A percentile compares a stretch with the other conserved stretches of the same genome.
These are phyloP conservation scores for Plenodomus lindquistii DNA, from an alignment of 2,329 filamentous ascomycete species.

Conservation along the genomic window DNA sequence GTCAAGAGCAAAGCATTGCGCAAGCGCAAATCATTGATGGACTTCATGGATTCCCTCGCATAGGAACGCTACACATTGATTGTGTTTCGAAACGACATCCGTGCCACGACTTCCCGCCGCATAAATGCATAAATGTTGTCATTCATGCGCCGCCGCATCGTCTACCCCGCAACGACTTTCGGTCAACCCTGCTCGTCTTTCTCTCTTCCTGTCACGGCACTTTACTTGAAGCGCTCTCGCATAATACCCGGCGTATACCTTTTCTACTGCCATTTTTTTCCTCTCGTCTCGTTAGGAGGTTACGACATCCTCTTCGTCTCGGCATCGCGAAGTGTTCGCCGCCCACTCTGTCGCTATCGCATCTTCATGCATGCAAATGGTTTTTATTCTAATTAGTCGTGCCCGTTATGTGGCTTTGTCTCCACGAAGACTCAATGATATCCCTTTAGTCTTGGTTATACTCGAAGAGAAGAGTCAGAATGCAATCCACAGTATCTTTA, in stretches of 20 bases:
- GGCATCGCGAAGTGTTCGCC: slow-evolving; percentile 26
- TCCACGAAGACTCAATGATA: background rate
- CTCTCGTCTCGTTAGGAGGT: slow-evolving; percentile 6
- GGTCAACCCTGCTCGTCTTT: background rate
- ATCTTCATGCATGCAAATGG: background rate
- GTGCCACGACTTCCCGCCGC: slow-evolving; percentile 6
- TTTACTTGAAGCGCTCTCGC: slow-evolving; percentile 12
- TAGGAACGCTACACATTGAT: background rate
- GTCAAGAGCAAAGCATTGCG: slow-evolving; percentile 34
- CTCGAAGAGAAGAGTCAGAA: background rate
- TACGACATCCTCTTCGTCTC: slow-evolving; percentile 12
- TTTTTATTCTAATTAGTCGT: background rate
- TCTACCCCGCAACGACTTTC: slow-evolving; percentile 1
- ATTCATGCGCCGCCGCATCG: slow-evolving; percentile 14
- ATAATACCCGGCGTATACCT: slow-evolving; percentile 20
- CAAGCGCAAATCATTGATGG: slow-evolving; percentile 45
- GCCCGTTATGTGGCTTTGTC: background rate
- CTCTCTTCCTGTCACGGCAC: slow-evolving; percentile 1
- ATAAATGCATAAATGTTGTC: slow-evolving; percentile 14
- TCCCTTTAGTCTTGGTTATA: background rate
- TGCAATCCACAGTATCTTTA: too few species aligned
- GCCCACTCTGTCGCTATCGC: slow-evolving; percentile 13
- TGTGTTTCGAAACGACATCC: slow-evolving; percentile 21
- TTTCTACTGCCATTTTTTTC: background rate
- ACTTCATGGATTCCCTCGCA: slow-evolving; percentile 31